Percentiles rank a stretch among this genome's conserved stretches.
phyloP scores from a whole-genome alignment of 2,329 filamentous ascomycete species.

The Diaporthe sp. region DNA sequence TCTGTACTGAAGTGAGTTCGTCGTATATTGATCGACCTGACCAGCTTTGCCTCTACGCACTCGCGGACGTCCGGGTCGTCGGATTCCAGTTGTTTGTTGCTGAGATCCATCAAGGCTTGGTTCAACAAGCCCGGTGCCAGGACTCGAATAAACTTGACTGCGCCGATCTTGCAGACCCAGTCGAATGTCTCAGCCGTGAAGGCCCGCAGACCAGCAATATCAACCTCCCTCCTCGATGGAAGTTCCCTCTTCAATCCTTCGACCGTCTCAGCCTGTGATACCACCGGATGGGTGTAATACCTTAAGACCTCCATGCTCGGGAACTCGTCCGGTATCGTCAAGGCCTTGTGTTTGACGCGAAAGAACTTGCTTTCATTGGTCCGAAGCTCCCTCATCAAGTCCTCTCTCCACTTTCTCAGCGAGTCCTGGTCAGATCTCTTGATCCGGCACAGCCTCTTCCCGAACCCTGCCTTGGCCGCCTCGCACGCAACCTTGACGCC shows the following conservation, averaged over 20 bases:
- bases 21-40: slow-evolving; percentile 76
- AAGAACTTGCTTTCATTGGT: slow-evolving; percentile 90
- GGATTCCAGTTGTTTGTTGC: slow-evolving; percentile 1
- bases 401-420: slow-evolving; percentile 78
- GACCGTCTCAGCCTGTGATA: slow-evolving; percentile 75
- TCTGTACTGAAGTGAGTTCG: slow-evolving; percentile 82
- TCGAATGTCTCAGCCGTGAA: slow-evolving; percentile 87
- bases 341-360: slow-evolving; percentile 77
- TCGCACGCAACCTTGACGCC: slow-evolving; percentile 91
- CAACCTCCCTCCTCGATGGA: slow-evolving; percentile 73
- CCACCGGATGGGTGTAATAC: slow-evolving; percentile 89
- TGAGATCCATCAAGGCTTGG: slow-evolving; percentile 63
- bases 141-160: slow-evolving; percentile 86
- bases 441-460: slow-evolving; percentile 78
- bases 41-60: slow-evolving; percentile 62
- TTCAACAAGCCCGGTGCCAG: slow-evolving; percentile 83
- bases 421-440: slow-evolving; percentile 70
- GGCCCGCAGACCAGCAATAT: slow-evolving; percentile 76
- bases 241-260: slow-evolving; percentile 66
- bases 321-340: slow-evolving; percentile 84
- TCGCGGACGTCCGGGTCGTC: slow-evolving; percentile 53
- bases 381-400: slow-evolving; percentile 79
- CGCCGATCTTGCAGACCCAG: slow-evolving; percentile 84
- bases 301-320: slow-evolving; percentile 83
- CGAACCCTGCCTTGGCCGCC: slow-evolving; percentile 90